Base-by-base conservation (phyloP, 2,329 filamentous ascomycete genomes). In the Colletotrichum somersetense region DNA sequence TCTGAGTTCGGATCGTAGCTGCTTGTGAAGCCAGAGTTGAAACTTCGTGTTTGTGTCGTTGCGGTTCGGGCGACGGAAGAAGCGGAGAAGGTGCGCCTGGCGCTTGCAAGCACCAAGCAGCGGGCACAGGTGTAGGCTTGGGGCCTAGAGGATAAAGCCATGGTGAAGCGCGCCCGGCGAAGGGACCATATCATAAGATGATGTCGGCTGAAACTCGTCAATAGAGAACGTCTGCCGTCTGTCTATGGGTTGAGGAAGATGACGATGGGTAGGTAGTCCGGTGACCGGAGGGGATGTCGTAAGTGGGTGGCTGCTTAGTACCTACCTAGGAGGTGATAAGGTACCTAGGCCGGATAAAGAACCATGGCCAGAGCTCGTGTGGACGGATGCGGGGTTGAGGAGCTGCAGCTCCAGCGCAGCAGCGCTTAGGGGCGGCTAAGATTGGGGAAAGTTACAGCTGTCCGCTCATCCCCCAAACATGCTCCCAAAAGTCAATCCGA, bases 1-100 rank as follows among this genome's bases (percentile, higher is more conserved):
- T 89, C 87, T 66, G 84, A 79, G 42, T 80, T 80, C 12, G 89
- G 88, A 72, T 91, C 89, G 81, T 91, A 91, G 77, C 80, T 89
- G 69, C 85, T 86, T n/a, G 85, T 88, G 76, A 88, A 91, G 63
- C 88, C 88, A 1, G 88, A 87, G 76, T 85, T 87, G 77, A 90
- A 86, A 77, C 88, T 85, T 18, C 83, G 78, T 23, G 82, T 83
- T 55, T 86, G 83, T 70, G 84, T 81, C 11, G 82, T 78, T 35
- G 79, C 75, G 26, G 77, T 56, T 72, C 59, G 62, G 57, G 59
- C 42, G 35, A 74, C 57, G 48, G 76, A 74, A 30, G 81, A 80
- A 8, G 73, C 77, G 8, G 81, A 81, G 23, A 83, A 73, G 71
- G 61, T 58, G 53, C 67, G 66, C 50, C 59, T 65, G 53, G 66